phyloP scores from a whole-genome alignment of 306 rosid genomes.

The Castanopsis chinensis region DNA sequence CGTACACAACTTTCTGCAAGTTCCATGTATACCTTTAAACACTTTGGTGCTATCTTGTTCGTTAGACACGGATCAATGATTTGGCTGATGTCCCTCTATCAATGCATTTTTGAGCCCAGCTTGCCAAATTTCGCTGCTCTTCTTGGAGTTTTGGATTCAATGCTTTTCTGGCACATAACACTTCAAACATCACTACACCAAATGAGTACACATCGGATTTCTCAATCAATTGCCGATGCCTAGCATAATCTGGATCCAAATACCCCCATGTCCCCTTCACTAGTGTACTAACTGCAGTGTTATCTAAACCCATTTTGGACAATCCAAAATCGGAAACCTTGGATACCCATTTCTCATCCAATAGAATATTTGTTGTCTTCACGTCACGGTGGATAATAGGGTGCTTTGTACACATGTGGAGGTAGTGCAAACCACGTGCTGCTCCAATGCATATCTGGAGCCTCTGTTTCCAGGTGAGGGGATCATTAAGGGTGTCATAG shows the following conservation, averaged over 20 bases:
- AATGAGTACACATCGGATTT: constrained; percentile 33
- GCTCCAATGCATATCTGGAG: constrained; percentile 23
- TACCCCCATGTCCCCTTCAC: constrained; percentile 35
- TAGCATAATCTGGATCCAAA: constrained; percentile 33
- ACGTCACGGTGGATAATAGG: constrained; percentile 36
- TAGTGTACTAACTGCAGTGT: constrained; percentile 12
- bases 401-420: constrained; percentile 6
- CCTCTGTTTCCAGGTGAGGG: constrained; percentile 19
- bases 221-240: not conserved
- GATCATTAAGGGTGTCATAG: not conserved
- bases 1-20: constrained; percentile 42
- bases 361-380: constrained; percentile 24
- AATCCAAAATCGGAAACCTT: constrained; percentile 34
- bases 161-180: constrained; percentile 7
- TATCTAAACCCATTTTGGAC: constrained; percentile 22
- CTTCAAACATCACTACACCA: constrained; percentile 31
- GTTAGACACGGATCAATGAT: constrained; percentile 40
- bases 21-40: constrained; percentile 39
- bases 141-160: not conserved
- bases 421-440: constrained; percentile 15
- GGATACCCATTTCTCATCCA: constrained; percentile 26
- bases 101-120: constrained; percentile 11
- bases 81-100: constrained; percentile 20
- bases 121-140: constrained; percentile 3
- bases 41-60: constrained; percentile 21